phyloP scores from a whole-genome alignment of 1,284 basidiomycete genomes.

The Trametes pubescens region DNA sequence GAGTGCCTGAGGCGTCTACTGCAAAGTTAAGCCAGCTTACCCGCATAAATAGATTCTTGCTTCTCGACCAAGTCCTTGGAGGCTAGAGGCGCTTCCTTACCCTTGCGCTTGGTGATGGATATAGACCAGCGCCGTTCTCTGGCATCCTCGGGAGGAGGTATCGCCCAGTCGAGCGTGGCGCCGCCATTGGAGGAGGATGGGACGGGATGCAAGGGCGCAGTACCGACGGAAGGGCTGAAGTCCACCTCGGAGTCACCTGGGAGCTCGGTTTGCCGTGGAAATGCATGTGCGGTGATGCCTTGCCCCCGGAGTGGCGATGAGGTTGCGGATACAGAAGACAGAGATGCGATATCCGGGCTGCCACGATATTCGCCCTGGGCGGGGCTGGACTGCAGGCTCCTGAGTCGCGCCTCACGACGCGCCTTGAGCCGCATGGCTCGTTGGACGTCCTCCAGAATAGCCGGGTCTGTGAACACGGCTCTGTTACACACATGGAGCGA shows the following conservation, averaged over 20 bases:
- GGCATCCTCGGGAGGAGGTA: conserved; percentile 59
- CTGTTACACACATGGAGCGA: conserved; percentile 16
- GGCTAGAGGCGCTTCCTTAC: conserved; percentile 56
- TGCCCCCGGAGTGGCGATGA: conserved; percentile 44
- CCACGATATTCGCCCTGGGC: conserved; percentile 35
- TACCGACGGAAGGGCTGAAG: conserved; percentile 72
- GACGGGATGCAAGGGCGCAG: conserved; percentile 56
- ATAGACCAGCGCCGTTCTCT: conserved; percentile 70
- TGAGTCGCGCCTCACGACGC: conserved; percentile 70
- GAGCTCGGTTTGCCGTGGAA: conserved; percentile 24
- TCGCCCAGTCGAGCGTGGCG: conserved; percentile 73
- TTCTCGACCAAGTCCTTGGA: conserved; percentile 51
- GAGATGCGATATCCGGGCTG: conserved; percentile 40
- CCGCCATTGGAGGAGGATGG: conserved; percentile 73
- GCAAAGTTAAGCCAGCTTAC: conserved; percentile 21
- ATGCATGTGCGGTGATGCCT: conserved; percentile 19
- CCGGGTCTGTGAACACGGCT: conserved; percentile 59
- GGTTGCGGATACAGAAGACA: conserved; percentile 45
- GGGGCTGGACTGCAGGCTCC: conserved; percentile 45
- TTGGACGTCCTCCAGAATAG: conserved; percentile 78
- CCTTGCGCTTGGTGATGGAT: conserved; percentile 63
- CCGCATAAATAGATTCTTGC: conserved; percentile 41
- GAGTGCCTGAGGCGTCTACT: no score
- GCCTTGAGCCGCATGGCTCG: conserved; percentile 74
- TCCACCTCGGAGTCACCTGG: conserved; percentile 62